Evolutionary conservation across 495 filamentous ascomycete genomes (phyloP).

Genomic region (Xeromyces bisporus): DNA sequence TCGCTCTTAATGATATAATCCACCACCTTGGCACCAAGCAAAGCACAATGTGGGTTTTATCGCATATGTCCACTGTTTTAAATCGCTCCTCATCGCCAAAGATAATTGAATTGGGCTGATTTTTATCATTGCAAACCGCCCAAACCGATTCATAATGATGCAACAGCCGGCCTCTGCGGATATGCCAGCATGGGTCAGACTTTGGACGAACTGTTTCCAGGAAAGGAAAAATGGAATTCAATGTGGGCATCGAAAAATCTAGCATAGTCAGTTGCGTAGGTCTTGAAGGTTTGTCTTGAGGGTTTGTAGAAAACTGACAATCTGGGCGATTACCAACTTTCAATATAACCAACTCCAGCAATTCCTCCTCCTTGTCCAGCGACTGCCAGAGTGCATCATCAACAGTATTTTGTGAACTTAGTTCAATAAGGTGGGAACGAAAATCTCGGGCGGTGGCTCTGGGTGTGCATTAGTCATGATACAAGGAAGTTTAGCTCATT

Average conservation of each 20-base stretch:
- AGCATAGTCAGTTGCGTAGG: not conserved
- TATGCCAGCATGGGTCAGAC: not conserved
- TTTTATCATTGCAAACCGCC: not conserved
- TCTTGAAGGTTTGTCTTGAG: too few relatives aligned
- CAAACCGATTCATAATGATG: not conserved
- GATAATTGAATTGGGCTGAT: not conserved
- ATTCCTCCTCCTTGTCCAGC: not conserved
- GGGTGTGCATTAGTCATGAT: not conserved
- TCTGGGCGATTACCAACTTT: not conserved
- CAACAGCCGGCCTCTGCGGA: not conserved
- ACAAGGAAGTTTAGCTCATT: not conserved
- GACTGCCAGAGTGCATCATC: not conserved
- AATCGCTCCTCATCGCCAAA: not conserved
- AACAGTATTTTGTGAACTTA: not conserved
- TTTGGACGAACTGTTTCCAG: not conserved
- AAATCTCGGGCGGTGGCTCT: not conserved
- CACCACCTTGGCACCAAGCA: not conserved
- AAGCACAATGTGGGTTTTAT: too few relatives aligned
- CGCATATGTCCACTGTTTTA: not conserved
- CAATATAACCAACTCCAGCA: not conserved
- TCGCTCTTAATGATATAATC: not conserved
- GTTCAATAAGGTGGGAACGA: conserved; percentile 1
- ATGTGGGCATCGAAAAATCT: not conserved
- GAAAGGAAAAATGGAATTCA: conserved; percentile 1
- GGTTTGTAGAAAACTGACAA: not conserved